Percentiles rank a stretch among this genome's conserved stretches.
These are phyloP conservation scores for Chlorella variabilis DNA, from an alignment of 163 green algal species.

Conservation along the genomic window DNA sequence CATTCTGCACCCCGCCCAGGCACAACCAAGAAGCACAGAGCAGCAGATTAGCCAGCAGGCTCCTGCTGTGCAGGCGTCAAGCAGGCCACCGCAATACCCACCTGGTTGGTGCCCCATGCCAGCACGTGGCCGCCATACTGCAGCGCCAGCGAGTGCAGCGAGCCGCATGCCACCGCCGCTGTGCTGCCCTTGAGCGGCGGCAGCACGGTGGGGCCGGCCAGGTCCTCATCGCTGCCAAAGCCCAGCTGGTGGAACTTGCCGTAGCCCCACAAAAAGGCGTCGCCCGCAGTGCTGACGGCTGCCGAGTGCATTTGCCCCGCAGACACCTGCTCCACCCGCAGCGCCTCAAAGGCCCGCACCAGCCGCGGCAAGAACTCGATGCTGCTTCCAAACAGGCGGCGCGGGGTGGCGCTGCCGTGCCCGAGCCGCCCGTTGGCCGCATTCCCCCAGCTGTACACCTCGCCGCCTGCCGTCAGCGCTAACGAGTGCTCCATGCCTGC, in stretches of 20 bases:
- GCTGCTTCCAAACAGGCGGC: slow-evolving; percentile 15
- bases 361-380: slow-evolving; percentile 61
- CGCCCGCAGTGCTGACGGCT: slow-evolving; percentile 24
- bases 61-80: too few relatives aligned
- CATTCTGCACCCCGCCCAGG: slow-evolving; percentile 23
- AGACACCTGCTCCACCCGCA: slow-evolving; percentile 35
- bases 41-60: background rate
- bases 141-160: slow-evolving; percentile 75
- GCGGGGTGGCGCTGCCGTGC: background rate
- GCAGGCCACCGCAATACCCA: too few relatives aligned
- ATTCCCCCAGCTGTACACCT: slow-evolving; percentile 87
- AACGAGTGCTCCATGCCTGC: slow-evolving; percentile 68
- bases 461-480: slow-evolving; percentile 61
- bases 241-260: slow-evolving; percentile 33
- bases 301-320: slow-evolving; percentile 61
- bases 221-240: background rate
- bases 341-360: slow-evolving; percentile 52
- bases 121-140: slow-evolving; percentile 58
- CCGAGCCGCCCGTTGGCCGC: slow-evolving; percentile 67
- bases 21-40: background rate
- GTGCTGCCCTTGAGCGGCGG: slow-evolving; percentile 39
- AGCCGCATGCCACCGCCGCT: slow-evolving; percentile 72
- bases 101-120: slow-evolving; percentile 75
- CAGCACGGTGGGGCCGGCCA: background rate
- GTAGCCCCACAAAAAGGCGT: slow-evolving; percentile 58